Conservation (phyloP, 1,284 basidiomycete species). For the Earliella scabrosa region DNA sequence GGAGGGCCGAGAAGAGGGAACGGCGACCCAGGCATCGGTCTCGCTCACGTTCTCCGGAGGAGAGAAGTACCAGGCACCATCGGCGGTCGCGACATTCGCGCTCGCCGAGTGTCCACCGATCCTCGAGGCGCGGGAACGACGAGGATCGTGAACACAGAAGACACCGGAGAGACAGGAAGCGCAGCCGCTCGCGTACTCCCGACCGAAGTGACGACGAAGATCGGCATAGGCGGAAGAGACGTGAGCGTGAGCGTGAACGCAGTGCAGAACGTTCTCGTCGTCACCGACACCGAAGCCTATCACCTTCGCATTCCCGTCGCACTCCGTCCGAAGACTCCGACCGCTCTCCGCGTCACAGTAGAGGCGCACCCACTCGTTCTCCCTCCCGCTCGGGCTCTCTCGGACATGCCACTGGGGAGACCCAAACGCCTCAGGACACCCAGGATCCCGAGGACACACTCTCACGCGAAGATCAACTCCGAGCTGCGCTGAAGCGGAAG, state of each 20-base stretch:
- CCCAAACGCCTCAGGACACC: constrained; percentile 14
- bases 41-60: constrained; percentile 26
- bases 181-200: constrained; percentile 19
- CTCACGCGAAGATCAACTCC: constrained; percentile 28
- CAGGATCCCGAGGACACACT: constrained; percentile 7
- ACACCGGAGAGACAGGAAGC: constrained; percentile 23
- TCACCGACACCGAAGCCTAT: constrained; percentile 23
- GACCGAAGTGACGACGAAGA: constrained; percentile 24
- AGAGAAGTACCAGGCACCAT: constrained; percentile 18
- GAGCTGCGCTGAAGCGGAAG: constrained; percentile 39
- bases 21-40: constrained; percentile 28
- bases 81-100: constrained; percentile 13
- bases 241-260: constrained; percentile 14
- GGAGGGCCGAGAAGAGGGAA: constrained; percentile 33
- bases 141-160: constrained; percentile 12
- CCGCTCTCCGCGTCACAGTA: not conserved
- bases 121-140: constrained; percentile 11
- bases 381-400: constrained; percentile 8
- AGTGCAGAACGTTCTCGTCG: constrained; percentile 28
- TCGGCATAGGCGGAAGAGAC: constrained; percentile 22
- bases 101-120: constrained; percentile 9
- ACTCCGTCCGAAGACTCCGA: constrained; percentile 7
- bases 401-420: no score
- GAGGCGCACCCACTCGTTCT: not conserved
- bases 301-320: constrained; percentile 5